Evolutionary conservation across 768 basidiomycete species (phyloP), one percentile per base, ranked within the genome.

Genomic region (Chalciporus piperatus): DNA sequence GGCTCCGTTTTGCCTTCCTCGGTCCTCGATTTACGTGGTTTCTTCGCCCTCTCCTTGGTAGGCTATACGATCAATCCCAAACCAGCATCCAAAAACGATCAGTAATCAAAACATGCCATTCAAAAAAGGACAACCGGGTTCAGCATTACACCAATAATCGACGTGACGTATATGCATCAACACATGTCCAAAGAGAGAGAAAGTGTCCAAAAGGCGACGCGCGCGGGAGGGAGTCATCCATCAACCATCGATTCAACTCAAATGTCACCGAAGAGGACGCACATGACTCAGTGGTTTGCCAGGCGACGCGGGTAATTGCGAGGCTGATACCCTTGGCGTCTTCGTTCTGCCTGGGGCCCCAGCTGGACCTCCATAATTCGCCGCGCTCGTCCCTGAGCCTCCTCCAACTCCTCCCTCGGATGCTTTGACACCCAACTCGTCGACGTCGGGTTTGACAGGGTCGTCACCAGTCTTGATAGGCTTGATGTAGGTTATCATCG

Each of bases 221-320:
- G 54, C 56, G 51, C 35, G 45, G 42, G 55, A 52, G 51, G 57
- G 28, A 32, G 39, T 50, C 27, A 59, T 54, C 61, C 61, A 63
- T 71, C 68, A 72, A 83, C 77, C 74, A 77, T 70, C 66, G 50
- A 69, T 76, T 72, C 66, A 63, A 58, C 69, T 68, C 64, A 68
- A 37, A 65, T 81, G 70, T 74, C 75, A 82, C 83, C 85, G 75
- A 76, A 83, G 81, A 76, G 80, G 79, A 90, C 89, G 87, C 82
- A 92, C 89, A 83, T 92, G 89, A 72, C 80, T 84, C 76, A 90
- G 71, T 59, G 88, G 84, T 67, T 82, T 84, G 57, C 81, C 77
- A 55, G 79, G 70, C 47, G 81, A 73, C 38, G 73, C 63, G 53
- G 77, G 76, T 53, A 75, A 61, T 51, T 58, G 48, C 35, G 64